Evolutionary conservation across 176 grass and related monocot species (phyloP).

Genomic region (Rhynchospora breviuscula): DNA sequence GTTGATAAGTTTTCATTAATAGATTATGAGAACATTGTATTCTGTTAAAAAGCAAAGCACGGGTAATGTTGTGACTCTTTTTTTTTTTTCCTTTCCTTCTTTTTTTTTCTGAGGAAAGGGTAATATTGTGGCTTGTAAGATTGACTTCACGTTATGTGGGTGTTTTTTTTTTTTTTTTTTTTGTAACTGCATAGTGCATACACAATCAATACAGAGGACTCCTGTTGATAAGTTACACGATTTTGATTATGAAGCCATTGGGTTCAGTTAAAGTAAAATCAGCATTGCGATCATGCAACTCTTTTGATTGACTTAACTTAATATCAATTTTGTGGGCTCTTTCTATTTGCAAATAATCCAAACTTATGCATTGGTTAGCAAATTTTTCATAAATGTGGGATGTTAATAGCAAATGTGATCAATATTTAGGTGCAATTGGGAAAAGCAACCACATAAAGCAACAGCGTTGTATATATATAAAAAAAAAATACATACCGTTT

Average conservation of each 20-base stretch:
- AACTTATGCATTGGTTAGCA: background rate
- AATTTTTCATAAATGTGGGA: background rate
- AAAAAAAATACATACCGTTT: constrained; percentile 52
- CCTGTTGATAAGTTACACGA: background rate
- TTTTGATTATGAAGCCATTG: background rate
- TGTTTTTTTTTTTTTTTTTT: too few species aligned
- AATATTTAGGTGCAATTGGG: background rate
- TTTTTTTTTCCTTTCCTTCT: too few species aligned
- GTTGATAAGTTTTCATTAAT: constrained; percentile 3
- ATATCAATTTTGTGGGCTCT: background rate
- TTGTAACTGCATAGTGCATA: background rate
- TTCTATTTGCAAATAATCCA: background rate
- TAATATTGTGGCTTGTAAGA: background rate
- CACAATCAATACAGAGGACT: background rate
- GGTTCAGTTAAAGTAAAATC: background rate
- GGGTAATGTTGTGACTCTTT: background rate
- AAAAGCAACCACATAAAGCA: background rate
- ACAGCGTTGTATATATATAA: background rate
- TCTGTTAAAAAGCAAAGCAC: background rate
- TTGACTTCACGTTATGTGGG: background rate
- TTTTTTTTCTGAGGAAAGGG: too few species aligned
- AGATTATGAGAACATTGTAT: background rate
- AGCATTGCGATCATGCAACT: background rate
- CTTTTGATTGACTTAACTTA: background rate
- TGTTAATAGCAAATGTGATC: background rate